These are phyloP conservation scores for Exsudoporus frostii DNA, from an alignment of 768 basidiomycete genomes.

Conservation along the genomic window DNA sequence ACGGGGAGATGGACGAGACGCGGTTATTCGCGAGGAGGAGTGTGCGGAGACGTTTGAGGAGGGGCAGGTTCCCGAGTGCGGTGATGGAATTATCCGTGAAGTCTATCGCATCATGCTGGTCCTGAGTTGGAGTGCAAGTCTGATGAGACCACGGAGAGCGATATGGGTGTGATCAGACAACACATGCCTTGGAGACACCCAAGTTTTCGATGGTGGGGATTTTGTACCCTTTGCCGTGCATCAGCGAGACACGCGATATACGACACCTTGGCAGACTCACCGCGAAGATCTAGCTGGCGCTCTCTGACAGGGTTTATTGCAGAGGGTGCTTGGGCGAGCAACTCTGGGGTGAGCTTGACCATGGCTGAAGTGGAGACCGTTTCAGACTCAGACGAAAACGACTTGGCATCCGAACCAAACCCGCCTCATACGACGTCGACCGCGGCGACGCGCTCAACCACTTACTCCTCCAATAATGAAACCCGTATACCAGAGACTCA, in stretches of 20 bases:
- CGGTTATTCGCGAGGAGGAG: constrained; percentile 90
- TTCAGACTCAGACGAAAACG: constrained; percentile 36
- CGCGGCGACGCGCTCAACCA: constrained; percentile 13
- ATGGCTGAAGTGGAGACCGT: constrained; percentile 32
- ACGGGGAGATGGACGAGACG: constrained; percentile 76
- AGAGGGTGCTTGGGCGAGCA: constrained; percentile 78
- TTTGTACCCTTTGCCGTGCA: constrained; percentile 67
- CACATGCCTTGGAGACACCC: constrained; percentile 79
- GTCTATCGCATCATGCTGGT: constrained; percentile 93
- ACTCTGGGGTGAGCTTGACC: constrained; percentile 94
- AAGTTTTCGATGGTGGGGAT: constrained; percentile 96
- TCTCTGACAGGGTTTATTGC: constrained; percentile 82
- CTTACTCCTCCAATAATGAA: constrained; percentile 56
- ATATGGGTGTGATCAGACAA: constrained; percentile 17
- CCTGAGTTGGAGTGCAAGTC: constrained; percentile 41
- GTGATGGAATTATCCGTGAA: constrained; percentile 88
- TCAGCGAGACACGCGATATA: constrained; percentile 10
- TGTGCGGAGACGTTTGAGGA: constrained; percentile 79
- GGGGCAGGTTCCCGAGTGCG: constrained; percentile 79
- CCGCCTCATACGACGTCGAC: background rate
- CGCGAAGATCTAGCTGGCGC: constrained; percentile 88
- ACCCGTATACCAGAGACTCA: constrained; percentile 68
- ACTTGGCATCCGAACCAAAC: constrained; percentile 14
- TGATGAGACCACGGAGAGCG: constrained; percentile 13
- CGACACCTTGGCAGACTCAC: constrained; percentile 39